Base-by-base conservation (phyloP, 2,329 filamentous ascomycete genomes). In the Lachnellula subtilissima region DNA sequence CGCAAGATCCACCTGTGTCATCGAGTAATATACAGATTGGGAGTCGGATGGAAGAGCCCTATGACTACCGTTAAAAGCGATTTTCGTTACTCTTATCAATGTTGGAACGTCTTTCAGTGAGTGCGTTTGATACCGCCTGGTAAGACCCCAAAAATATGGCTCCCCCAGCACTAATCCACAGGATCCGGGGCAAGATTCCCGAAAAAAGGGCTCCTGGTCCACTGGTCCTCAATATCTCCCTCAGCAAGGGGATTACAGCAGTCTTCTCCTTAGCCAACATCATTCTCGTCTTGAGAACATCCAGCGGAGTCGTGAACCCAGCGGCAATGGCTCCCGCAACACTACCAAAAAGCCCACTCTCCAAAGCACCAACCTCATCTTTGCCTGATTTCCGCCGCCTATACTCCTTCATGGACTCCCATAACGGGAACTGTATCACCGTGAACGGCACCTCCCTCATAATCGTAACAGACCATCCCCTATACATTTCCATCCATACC, bases 391-490 rank as follows among this genome's bases (percentile, higher is more conserved):
- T 71, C 42, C 74, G 66, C 45, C 79, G 73, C 5, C 85, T 78
- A 81, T 83, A 89, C 43, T 78, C 78, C 79, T 97, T 97, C 80
- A 97, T 82, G 4, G 81, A 85, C 74, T 99, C 94, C 94, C 94
- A 99, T 61, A 99, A 80, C 47, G 94, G 94, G 71, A 99, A 99
- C 73, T 99, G 94, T 61, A 99, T 88, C 9, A 97, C 86, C 2
- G 95, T 97, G 69, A 99, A 99, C 4, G 94, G 94, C 59, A 99
- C 92, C 77, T 99, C 94, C 57, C 94, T 85, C 75, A 97, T 87
- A 52, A 99, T 86, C 1, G 94, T 99, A 65, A 97, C 91, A 17
- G 85, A 83, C 81, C 91, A 96, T 1, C 95, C 94, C 37, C 94
- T 81, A 73, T 99, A 99, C 54, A 99, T 74, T 74, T 97, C 92